Base-by-base conservation (phyloP, 345 rosid species). In the Linum tenue region DNA sequence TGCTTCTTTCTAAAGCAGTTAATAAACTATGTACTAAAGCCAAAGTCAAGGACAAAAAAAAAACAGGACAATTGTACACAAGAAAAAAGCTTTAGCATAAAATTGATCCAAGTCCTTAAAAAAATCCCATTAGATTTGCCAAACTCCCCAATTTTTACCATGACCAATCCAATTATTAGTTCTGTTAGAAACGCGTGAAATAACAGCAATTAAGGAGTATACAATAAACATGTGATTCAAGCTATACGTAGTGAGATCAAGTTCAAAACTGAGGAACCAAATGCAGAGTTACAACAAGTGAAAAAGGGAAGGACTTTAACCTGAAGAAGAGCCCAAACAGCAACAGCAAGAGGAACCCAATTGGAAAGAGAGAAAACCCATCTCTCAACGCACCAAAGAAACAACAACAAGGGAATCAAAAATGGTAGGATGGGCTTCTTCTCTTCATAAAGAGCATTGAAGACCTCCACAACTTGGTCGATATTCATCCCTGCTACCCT, bases 251-350 rank as follows among this genome's bases (percentile, higher is more conserved):
- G 39, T 4, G 66, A 35, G 56, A 14, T 7, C 31, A 37, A 5
- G 37, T 17, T 38, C 15, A 38, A 3, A 60, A 17, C 17, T 43
- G 3, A 60, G 6, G 1, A 37, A 22, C 3, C 31, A 57, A 6
- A 5, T 7, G 31, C 48, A 7, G 37, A 15, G 44, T 37, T 6
- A 39, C 8, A 57, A 56, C 14, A 3, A 31, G 31, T 9, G 55
- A 56, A 12, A 12, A 2, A 44, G 17, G 10, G 5, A 48, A 11
- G 17, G 10, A 59, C 70, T 75, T 65, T 48, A 12, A 71, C 99
- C 99, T 90, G 97, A 73, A 85, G 59, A 65, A 97, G 84, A 37
- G 89, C 96, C 96, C 94, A 92, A 56, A 92, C 96, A 62, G 96
- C 95, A 50, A 86, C 81, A 57, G 79, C 80, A 67, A 94, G 85